Evolutionary conservation across 345 rosid species (phyloP), one percentile per base, ranked within the genome.

Genomic region (Populus simonii): DNA sequence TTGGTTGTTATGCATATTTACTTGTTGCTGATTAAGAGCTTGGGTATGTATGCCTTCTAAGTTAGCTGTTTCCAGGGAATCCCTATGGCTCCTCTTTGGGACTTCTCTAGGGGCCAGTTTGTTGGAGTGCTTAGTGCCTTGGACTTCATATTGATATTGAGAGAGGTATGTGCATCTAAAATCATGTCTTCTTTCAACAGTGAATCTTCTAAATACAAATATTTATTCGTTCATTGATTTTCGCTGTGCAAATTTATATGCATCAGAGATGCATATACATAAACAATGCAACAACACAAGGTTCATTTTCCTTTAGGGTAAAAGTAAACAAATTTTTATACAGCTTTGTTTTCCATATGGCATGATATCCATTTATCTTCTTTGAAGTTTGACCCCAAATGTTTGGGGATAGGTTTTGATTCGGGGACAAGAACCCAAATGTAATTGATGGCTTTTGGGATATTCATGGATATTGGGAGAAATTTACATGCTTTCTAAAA

Each of bases 21-120:
- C 66, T 82, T 73, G 66, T 77, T 80, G 51, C 74, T 74, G 74
- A 74, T 75, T 63, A 55, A 79, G 76, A 80, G 45, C 66, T 80
- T 82, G 77, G 33, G 53, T 83, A 71, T 76, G 71, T 45, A 77
- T 71, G 63, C 69, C 72, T 82, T 81, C 85, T 82, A 71, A 80
- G 77, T 70, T 55, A 79, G 70, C 83, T 49, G 12, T 82, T 87
- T 84, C 49, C 71, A 82, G 84, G 84, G 84, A 74, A 78, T 82
- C 73, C 63, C 84, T n/a, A 66, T 57, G 66, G 84, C 84, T 63
- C 84, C 84, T 39, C 84, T 82, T 70, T 82, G 84, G 84, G 79
- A 82, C 70, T 74, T 75, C 45, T 31, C 39, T 70, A 67, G 43
- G 51, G 78, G 84, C 79, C 82, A 78, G 70, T 82, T 82, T 74